These are phyloP conservation scores for Magnaporthiopsis incrustans DNA, from an alignment of 2,329 filamentous ascomycete species.

Conservation along the genomic window DNA sequence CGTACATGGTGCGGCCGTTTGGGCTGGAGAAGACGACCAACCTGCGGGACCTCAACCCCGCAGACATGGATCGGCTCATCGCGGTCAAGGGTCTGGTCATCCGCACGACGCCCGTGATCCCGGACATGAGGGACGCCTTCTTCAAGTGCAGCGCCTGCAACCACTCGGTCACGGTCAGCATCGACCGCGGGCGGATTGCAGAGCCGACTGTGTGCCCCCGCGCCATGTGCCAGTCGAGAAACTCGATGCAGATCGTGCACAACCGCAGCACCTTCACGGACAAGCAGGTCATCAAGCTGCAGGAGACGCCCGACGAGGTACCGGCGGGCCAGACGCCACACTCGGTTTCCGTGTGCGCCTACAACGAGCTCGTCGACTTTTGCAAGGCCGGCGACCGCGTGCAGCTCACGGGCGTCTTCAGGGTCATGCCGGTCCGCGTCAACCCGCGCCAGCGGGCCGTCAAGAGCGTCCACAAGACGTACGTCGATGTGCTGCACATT, in stretches of 20 bases:
- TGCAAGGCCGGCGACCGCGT: constrained; percentile 97
- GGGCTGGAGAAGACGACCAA: constrained; percentile 83
- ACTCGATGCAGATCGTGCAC: constrained; percentile 97
- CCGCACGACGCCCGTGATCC: constrained; percentile 89
- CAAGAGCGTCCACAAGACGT: constrained; percentile 97
- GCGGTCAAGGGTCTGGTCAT: constrained; percentile 95
- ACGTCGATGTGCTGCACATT: constrained; percentile 89
- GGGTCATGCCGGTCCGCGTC: constrained; percentile 84
- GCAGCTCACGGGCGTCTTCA: constrained; percentile 93
- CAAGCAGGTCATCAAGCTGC: constrained; percentile 97
- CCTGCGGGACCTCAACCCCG: constrained; percentile 86
- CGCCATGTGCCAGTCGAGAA: constrained; percentile 69
- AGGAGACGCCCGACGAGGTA: constrained; percentile 92
- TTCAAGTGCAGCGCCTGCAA: constrained; percentile 94
- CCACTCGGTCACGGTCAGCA: constrained; percentile 80
- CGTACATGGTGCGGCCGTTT: constrained; percentile 83
- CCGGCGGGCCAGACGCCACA: constrained; percentile 96
- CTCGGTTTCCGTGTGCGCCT: constrained; percentile 90
- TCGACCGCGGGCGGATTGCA: constrained; percentile 92
- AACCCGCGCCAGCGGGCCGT: constrained; percentile 89
- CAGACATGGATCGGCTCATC: constrained; percentile 93
- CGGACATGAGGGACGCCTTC: constrained; percentile 98
- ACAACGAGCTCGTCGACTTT: constrained; percentile 93
- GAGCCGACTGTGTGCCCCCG: constrained; percentile 89
- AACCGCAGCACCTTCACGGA: constrained; percentile 92